These are phyloP conservation scores for Scheffersomyces ergatensis DNA, from an alignment of 805 yeast genomes.

Conservation along the genomic window DNA sequence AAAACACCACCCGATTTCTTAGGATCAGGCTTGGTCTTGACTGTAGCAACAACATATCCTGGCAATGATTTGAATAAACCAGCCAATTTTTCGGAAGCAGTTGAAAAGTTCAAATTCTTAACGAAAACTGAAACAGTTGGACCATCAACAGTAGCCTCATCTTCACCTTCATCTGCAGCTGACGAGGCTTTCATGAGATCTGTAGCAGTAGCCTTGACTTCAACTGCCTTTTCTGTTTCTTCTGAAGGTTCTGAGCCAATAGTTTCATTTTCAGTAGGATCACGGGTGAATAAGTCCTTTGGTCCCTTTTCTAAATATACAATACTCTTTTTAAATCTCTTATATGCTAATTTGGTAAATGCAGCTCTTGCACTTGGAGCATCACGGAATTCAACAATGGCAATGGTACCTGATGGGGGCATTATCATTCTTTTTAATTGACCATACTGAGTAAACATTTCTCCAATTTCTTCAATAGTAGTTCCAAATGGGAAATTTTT, in stretches of 20 bases:
- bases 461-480: slow-evolving; percentile 74
- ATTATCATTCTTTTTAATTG: slow-evolving; percentile 74
- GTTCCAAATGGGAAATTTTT: slow-evolving; percentile 93
- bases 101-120: slow-evolving; percentile 86
- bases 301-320: slow-evolving; percentile 95
- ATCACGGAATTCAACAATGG: slow-evolving; percentile 86
- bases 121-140: slow-evolving; percentile 87
- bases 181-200: slow-evolving; percentile 39
- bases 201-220: slow-evolving; percentile 42
- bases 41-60: slow-evolving; percentile 80
- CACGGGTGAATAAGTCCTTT: slow-evolving; percentile 66
- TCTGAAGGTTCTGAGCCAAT: slow-evolving; percentile 20
- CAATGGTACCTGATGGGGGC: slow-evolving; percentile 97
- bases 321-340: slow-evolving; percentile 83
- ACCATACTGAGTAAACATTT: slow-evolving; percentile 78
- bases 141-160: slow-evolving; percentile 49
- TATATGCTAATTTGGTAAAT: slow-evolving; percentile 80
- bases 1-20: slow-evolving; percentile 61
- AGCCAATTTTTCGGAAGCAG: slow-evolving; percentile 57
- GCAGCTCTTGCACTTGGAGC: slow-evolving; percentile 85
- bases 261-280: slow-evolving; percentile 42
- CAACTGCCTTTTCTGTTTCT: slow-evolving; percentile 34
- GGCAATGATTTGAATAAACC: slow-evolving; percentile 64
- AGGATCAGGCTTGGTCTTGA: slow-evolving; percentile 86
- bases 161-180: slow-evolving; percentile 24